Evolutionary conservation across 441 rosid species (phyloP), one percentile per base, ranked within the genome.

Genomic region (Monsonia emarginata): DNA sequence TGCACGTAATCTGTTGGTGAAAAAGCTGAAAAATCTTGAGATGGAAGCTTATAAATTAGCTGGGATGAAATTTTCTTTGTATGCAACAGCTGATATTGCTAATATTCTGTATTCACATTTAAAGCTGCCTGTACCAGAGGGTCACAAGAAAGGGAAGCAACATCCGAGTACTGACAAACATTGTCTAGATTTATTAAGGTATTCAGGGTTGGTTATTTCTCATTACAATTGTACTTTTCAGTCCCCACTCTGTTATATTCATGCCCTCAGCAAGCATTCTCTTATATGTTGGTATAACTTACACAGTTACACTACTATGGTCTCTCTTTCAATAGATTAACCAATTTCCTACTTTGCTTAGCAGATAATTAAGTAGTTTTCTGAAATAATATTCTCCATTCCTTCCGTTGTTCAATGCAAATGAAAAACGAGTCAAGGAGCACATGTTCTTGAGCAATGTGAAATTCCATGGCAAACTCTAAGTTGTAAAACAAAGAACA

Each of bases 131-230:
- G 65, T 91, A 70, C 97, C 95, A 1, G 82, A 84, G 75, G 79
- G 74, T 63, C 76, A 73, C 24, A 66, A 65, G 66, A 84, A 85
- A 80, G 97, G 96, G 79, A 91, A 89, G 73, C 84, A 77, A 69
- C 97, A 94, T 81, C 95, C 89, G 5, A 94, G 98, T 65, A 91
- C 99, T 10, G 94, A 89, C 82, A 94, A 89, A 76, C 91, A 94
- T 62, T 88, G 90, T 78, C 81, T 94, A 82, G 95, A 87, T 77
- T 78, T 88, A 62, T 82, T 94, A 74, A 89, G 97, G 99, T 94
- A 86, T 59, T 65, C 25, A 32, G 60, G 60, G 40, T 58, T 10
- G 52, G 22, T 68, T 50, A 22, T 14, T 68, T 71, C 26, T 59
- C 65, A 32, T 28, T 38, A 25, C 34, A 4, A 8, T 56, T 24